Evolutionary conservation across 495 filamentous ascomycete genomes (phyloP).

Genomic region (Tuber indicum): DNA sequence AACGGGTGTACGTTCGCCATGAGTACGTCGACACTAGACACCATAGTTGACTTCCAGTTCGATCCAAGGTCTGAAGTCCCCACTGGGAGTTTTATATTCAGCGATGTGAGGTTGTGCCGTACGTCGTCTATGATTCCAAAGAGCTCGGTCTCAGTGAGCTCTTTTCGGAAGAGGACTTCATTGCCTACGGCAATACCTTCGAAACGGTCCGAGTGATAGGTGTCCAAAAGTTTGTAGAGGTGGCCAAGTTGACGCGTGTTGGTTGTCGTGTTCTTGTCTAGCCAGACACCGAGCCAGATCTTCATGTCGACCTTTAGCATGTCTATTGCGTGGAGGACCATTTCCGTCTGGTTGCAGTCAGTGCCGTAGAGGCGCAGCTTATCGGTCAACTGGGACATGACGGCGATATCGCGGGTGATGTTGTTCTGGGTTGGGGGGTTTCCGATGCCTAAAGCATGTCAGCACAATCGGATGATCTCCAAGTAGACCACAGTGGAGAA

Average conservation of each 20-base stretch:
- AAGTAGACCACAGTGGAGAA: neutral
- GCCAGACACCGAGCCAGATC: conserved; percentile 94
- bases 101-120: conserved; percentile 60
- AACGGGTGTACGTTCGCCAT: conserved; percentile 99
- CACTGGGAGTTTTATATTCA: conserved; percentile 63
- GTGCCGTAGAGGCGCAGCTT: conserved; percentile 87
- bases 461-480: neutral
- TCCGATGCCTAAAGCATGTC: conserved; percentile 45
- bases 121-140: conserved; percentile 60
- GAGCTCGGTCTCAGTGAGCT: conserved; percentile 61
- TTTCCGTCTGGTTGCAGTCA: conserved; percentile 95
- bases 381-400: conserved; percentile 86
- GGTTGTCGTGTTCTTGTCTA: conserved; percentile 75
- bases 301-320: conserved; percentile 71
- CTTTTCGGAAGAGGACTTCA: conserved; percentile 79
- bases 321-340: conserved; percentile 79
- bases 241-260: conserved; percentile 71
- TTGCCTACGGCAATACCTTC: conserved; percentile 88
- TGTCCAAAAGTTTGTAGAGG: conserved; percentile 72
- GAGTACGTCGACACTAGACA: conserved; percentile 66
- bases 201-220: conserved; percentile 60
- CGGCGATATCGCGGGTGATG: conserved; percentile 82
- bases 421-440: conserved; percentile 86
- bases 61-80: conserved; percentile 86
- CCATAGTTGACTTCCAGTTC: conserved; percentile 69